phyloP scores from a whole-genome alignment of 1,284 basidiomycete genomes.

The Pseudozyma tsukubaensis region DNA sequence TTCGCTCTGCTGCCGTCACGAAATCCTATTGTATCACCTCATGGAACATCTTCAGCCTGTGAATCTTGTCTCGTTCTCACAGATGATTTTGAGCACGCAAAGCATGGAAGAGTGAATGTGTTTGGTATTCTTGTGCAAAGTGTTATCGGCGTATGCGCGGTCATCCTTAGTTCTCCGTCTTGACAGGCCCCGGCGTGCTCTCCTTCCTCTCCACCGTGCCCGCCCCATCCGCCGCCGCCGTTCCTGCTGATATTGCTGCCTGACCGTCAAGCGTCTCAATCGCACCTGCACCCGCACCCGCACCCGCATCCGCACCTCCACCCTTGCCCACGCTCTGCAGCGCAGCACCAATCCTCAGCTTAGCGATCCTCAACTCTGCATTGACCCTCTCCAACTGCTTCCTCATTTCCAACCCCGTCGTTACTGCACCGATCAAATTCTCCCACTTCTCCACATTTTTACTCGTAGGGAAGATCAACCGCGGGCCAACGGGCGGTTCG shows the following conservation, averaged over 20 bases:
- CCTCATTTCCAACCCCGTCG: slow-evolving; percentile 64
- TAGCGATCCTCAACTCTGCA: slow-evolving; percentile 43
- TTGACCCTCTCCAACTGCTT: slow-evolving; percentile 65
- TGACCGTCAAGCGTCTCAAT: background rate
- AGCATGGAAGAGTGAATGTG: too few species aligned
- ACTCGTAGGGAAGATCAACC: slow-evolving; percentile 65
- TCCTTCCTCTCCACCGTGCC: background rate
- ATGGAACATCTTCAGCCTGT: too few species aligned
- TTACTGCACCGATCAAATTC: slow-evolving; percentile 66
- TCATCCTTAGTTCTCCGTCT: slow-evolving; percentile 15
- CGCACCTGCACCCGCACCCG: background rate
- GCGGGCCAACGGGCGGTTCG: slow-evolving; percentile 54
- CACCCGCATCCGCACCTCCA: background rate
- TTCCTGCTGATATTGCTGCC: too few species aligned
- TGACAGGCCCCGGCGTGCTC: slow-evolving; percentile 4
- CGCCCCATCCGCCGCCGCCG: too few species aligned
- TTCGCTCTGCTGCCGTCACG: too few species aligned
- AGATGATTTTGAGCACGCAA: too few species aligned
- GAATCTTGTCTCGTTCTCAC: too few species aligned
- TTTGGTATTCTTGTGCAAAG: background rate
- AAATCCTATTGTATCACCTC: too few species aligned
- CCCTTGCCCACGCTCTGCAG: slow-evolving; percentile 10
- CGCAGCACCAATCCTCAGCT: slow-evolving; percentile 31
- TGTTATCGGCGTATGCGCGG: too few species aligned
- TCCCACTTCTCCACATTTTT: slow-evolving; percentile 68